Percentiles rank a stretch among this genome's conserved stretches.
These are phyloP conservation scores for Brassica rapa DNA, from an alignment of 345 rosid genomes.

Conservation along the genomic window DNA sequence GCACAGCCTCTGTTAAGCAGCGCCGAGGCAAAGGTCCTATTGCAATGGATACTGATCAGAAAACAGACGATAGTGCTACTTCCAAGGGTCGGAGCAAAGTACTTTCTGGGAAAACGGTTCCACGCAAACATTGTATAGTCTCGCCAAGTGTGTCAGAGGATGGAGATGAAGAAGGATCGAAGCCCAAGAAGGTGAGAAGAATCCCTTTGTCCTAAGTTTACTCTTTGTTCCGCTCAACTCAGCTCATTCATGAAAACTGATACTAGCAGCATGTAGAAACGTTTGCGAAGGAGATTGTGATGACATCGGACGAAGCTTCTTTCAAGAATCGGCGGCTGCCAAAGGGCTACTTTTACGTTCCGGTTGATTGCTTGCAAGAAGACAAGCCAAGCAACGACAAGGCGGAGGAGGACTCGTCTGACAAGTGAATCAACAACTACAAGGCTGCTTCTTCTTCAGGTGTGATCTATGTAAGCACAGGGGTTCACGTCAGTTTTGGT, in stretches of 20 bases:
- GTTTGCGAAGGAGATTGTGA: neutral
- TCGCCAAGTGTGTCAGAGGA: slow-evolving; percentile 1
- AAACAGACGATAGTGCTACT: neutral
- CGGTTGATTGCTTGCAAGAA: slow-evolving; percentile 2
- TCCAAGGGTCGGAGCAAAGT: neutral
- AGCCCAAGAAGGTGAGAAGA: slow-evolving; percentile 5
- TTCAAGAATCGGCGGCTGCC: neutral
- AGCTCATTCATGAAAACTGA: neutral
- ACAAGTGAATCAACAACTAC: neutral
- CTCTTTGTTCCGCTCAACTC: neutral
- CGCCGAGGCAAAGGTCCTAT: slow-evolving; percentile 57
- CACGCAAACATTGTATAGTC: neutral
- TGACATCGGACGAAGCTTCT: slow-evolving; percentile 1
- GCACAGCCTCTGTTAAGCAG: slow-evolving; percentile 66
- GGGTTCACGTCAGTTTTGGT: neutral
- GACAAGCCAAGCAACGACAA: neutral
- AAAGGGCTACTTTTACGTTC: neutral
- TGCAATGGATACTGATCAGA: neutral
- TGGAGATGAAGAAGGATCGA: neutral
- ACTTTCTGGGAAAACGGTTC: neutral
- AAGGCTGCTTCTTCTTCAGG: slow-evolving; percentile 35
- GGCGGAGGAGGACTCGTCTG: neutral
- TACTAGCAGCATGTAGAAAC: neutral
- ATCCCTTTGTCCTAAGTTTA: neutral
- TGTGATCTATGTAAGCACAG: neutral